A percentile compares a stretch with the other conserved stretches of the same genome.
Conservation (phyloP, 1,139 yeast genomes). For the Yamadazyma atmosphaerica region DNA sequence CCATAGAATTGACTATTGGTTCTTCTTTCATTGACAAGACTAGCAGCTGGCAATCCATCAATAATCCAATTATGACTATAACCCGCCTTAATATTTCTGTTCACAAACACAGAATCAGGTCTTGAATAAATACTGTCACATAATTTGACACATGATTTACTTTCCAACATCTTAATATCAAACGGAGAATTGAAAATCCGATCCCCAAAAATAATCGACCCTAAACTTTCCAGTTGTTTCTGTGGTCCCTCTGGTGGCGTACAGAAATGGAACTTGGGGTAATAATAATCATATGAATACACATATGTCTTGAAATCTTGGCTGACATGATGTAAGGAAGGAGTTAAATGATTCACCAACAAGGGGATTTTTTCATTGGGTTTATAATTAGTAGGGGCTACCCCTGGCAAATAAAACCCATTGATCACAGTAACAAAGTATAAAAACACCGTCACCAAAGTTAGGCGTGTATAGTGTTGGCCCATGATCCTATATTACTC, state of each 20-base stretch:
- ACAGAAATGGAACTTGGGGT: conserved; percentile 82
- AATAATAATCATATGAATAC: conserved; percentile 83
- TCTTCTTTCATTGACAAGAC: conserved; percentile 51
- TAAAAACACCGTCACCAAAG: not conserved
- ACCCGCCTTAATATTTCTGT: conserved; percentile 75
- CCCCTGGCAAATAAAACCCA: conserved; percentile 91
- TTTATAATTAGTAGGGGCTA: conserved; percentile 86
- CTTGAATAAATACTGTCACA: conserved; percentile 64
- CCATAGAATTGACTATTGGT: conserved; percentile 68
- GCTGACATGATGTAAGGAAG: conserved; percentile 56
- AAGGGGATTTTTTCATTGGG: conserved; percentile 73
- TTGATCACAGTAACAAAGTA: conserved; percentile 22
- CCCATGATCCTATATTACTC: not conserved
- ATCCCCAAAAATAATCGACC: conserved; percentile 93
- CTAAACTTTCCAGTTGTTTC: conserved; percentile 86
- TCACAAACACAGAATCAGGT: conserved; percentile 71
- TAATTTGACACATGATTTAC: conserved; percentile 61
- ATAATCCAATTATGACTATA: conserved; percentile 90
- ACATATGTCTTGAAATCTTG: conserved; percentile 52
- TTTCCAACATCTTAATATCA: conserved; percentile 72
- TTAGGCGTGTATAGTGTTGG: not conserved
- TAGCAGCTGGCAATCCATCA: conserved; percentile 94
- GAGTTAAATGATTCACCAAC: conserved; percentile 86
- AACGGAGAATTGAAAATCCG: conserved; percentile 93
- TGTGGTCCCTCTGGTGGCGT: conserved; percentile 65